These are phyloP conservation scores for Casuarina glauca DNA, from an alignment of 306 rosid species.

Conservation along the genomic window DNA sequence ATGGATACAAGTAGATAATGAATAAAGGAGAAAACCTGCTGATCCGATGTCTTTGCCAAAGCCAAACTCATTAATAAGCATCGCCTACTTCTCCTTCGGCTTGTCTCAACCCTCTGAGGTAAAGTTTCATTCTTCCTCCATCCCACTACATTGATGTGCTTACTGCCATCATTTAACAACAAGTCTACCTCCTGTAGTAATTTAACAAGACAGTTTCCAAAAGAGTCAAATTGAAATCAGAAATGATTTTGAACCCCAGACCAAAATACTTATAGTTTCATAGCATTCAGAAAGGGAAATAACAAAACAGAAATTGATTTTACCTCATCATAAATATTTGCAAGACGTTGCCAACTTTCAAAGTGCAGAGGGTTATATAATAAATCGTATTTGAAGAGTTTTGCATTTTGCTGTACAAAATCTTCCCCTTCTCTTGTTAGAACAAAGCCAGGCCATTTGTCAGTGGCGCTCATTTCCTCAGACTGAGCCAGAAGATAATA, in stretches of 20 bases:
- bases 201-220: constrained; percentile 23
- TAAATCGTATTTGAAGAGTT: constrained; percentile 87
- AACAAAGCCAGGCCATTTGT: constrained; percentile 97
- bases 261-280: constrained; percentile 13
- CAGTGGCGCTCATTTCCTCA: constrained; percentile 96
- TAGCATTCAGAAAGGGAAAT: constrained; percentile 21
- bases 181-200: constrained; percentile 89
- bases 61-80: constrained; percentile 96
- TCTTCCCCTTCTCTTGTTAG: constrained; percentile 97
- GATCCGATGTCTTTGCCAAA: constrained; percentile 84
- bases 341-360: constrained; percentile 97
- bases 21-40: constrained; percentile 55
- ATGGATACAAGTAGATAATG: constrained; percentile 3
- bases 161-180: constrained; percentile 95
- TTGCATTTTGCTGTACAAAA: constrained; percentile 87
- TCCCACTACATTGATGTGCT: constrained; percentile 87
- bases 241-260: constrained; percentile 23
- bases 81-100: constrained; percentile 96
- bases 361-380: constrained; percentile 81
- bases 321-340: constrained; percentile 92
- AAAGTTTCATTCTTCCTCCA: constrained; percentile 86
- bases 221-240: constrained; percentile 18
- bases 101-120: constrained; percentile 87
- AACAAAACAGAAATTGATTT: constrained; percentile 24
- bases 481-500: constrained; percentile 91